Base-by-base conservation (phyloP, 208 protist genomes). In the Tritrichomonas foetus region DNA sequence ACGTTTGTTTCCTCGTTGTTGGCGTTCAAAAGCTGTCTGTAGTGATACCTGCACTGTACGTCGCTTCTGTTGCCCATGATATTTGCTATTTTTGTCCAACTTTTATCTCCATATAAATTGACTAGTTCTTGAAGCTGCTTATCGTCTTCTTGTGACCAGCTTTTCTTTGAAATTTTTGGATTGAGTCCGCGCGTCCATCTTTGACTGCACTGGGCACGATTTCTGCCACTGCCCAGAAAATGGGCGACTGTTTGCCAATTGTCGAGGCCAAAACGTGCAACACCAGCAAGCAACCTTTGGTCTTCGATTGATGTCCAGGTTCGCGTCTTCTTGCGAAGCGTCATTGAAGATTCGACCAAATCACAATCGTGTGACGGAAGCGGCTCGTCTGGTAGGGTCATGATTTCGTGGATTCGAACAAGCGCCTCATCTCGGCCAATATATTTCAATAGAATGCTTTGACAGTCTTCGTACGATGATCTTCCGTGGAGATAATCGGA, bases 161-260 rank as follows among this genome's bases (percentile, higher is more conserved):
- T 82, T 44, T 30, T 39, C 30, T 82, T 82, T 47, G 74, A 82
- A 30, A 82, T 82, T 25, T 82, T 39, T 47, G 74, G 74, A 82
- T 82, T 82, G 3, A 82, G 39, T 2, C 33, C 74, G 1, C 74
- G 33, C 30, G 33, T 82, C 74, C 74, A 82, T 82, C 74, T 49
- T 50, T 82, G 74, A 41, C 74, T 82, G 39, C 74, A 82, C 25
- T 82, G 74, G 0, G 74, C 33, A n/a, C 74, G 33, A 22, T 30
- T 50, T 30, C 74, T 47, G 14, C 36, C 74, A 82, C 50, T 82
- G 3, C 74, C 74, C 16, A 82, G 39, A 14, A 82, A 50, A 50
- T 30, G 22, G 0, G 74, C 74, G 30, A 82, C 74, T 22, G 41
- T 39, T 82, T 82, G 74, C 74, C 74, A 82, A 82, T 82, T 82